Evolutionary conservation across 495 filamentous ascomycete species (phyloP), one percentile per base, ranked within the genome.

Genomic region (Penicillium salamii): DNA sequence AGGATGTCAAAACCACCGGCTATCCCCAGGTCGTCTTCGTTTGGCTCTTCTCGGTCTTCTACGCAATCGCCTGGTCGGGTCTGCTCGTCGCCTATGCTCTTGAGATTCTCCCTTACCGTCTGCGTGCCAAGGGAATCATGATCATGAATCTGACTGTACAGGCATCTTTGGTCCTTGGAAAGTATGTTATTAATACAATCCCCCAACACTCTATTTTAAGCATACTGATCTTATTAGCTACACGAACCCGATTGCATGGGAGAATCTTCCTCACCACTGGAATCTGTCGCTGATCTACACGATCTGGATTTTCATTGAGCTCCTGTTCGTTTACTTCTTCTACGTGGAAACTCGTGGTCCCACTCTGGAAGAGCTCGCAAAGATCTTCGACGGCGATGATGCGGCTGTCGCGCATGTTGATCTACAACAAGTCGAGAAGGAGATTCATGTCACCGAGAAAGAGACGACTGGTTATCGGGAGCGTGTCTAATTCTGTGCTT

Each of bases 51-150:
- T 46, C 54, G 40, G 44, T 67, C 35, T 78, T 73, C 54, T 83
- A 83, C 57, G 75, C 76, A 42, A 79, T 83, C 34, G 78, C 77
- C 42, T 82, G 80, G 66, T 79, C 79, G 1, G 78, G 81, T 40
- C 67, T 86, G 23, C 64, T 85, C 19, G 76, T 85, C 42, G 77
- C 83, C 15, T 83, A 82, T 52, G 69, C 78, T 2, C 69, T 84
- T 23, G 84, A 87, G 66, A 78, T 87, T 15, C 63, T 84, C 12
- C 82, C 82, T 0, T 88, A 81, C 67, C 75, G 79, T 39, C 69
- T 87, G 37, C 77, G 83, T 6, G 81, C 83, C 21, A 88, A 86
- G 69, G 83, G 83, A 41, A 78, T 86, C 66, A 81, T 84, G 75
- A 70, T 81, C 39, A 78, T 79, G 76, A 80, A 80, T 52, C 67